These are phyloP conservation scores for Leishmania tarentolae DNA, from an alignment of 208 protist genomes.

Conservation along the genomic window DNA sequence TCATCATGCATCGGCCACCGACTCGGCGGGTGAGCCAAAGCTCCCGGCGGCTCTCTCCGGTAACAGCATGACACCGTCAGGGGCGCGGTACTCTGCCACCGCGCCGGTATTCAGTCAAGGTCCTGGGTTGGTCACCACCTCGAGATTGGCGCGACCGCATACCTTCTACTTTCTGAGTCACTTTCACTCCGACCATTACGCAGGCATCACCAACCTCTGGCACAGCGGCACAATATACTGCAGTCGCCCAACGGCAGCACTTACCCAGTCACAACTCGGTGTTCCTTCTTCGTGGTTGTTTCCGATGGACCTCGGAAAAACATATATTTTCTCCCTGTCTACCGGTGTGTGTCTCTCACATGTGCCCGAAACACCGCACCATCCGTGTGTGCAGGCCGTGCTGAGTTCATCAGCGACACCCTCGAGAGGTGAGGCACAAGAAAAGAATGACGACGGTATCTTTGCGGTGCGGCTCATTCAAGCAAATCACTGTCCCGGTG, in stretches of 20 bases:
- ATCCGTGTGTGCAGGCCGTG: constrained; percentile 16
- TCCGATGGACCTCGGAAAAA: constrained; percentile 43
- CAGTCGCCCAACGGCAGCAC: constrained; percentile 56
- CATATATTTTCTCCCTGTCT: constrained; percentile 60
- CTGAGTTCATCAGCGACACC: not conserved
- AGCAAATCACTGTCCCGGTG: constrained; percentile 93
- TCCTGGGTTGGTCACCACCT: not conserved
- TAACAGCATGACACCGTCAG: not conserved
- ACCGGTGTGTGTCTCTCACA: constrained; percentile 29
- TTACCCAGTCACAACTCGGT: constrained; percentile 51
- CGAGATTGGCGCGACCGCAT: not conserved
- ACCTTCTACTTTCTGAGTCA: constrained; percentile 86
- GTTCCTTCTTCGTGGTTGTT: constrained; percentile 45
- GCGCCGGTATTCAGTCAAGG: not conserved
- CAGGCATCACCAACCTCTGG: constrained; percentile 51
- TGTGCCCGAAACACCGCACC: constrained; percentile 22
- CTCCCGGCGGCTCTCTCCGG: not conserved
- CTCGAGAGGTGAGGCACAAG: not conserved
- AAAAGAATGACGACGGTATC: not conserved
- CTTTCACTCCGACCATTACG: constrained; percentile 94
- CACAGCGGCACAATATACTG: constrained; percentile 68
- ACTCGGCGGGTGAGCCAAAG: not conserved
- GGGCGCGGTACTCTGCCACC: not conserved
- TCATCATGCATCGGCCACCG: not conserved
- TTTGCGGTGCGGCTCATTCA: constrained; percentile 62